Conservation (phyloP, 805 yeast genomes). For the Kodamaea neixiangensis region DNA sequence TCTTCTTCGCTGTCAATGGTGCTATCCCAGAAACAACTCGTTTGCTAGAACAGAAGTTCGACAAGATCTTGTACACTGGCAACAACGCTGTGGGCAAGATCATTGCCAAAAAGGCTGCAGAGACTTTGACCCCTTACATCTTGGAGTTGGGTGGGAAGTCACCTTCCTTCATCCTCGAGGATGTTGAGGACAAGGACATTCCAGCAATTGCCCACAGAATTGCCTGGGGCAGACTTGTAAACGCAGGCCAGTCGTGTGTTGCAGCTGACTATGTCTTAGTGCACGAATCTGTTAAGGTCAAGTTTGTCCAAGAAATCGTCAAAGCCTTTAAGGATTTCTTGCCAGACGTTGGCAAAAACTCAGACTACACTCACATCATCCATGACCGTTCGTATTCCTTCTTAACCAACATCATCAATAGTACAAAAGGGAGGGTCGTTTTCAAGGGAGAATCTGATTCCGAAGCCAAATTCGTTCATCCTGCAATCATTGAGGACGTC, state of each 20-base stretch:
- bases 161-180: slow-evolving; percentile 70
- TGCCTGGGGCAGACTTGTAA: slow-evolving; percentile 77
- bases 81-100: slow-evolving; percentile 73
- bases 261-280: slow-evolving; percentile 82
- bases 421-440: slow-evolving; percentile 54
- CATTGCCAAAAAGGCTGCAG: slow-evolving; percentile 80
- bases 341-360: slow-evolving; percentile 32
- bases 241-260: slow-evolving; percentile 90
- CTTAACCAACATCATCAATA: slow-evolving; percentile 42
- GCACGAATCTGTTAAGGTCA: slow-evolving; percentile 55
- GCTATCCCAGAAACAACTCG: slow-evolving; percentile 62
- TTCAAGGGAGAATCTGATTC: slow-evolving; percentile 47
- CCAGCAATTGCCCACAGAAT: slow-evolving; percentile 57
- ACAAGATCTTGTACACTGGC: slow-evolving; percentile 87
- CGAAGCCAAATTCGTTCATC: slow-evolving; percentile 55
- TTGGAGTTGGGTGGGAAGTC: slow-evolving; percentile 93
- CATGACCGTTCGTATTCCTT: slow-evolving; percentile 54
- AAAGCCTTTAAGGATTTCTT: slow-evolving; percentile 45
- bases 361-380: slow-evolving; percentile 59
- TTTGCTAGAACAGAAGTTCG: slow-evolving; percentile 66
- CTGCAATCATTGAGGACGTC: slow-evolving; percentile 73
- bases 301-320: slow-evolving; percentile 47
- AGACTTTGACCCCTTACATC: slow-evolving; percentile 74
- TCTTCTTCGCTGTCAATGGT: slow-evolving; percentile 70
- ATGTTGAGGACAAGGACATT: slow-evolving; percentile 44